Percentiles rank a stretch among this genome's conserved stretches.
Evolutionary conservation across 805 yeast genomes (phyloP).

Genomic region (Myxozyma vanderwaltii): DNA sequence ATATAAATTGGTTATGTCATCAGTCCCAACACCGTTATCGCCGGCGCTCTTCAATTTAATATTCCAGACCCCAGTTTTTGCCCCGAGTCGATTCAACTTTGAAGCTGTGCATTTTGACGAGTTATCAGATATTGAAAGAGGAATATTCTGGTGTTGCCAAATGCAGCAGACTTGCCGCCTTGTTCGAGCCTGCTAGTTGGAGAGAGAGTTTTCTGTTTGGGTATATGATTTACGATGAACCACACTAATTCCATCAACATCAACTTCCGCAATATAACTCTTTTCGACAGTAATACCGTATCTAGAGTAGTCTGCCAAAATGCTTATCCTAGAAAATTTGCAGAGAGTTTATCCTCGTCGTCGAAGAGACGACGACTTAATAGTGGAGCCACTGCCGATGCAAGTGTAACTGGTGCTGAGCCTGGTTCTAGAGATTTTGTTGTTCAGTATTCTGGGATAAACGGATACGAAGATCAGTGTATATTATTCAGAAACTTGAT

Average conservation of each 20-base stretch:
- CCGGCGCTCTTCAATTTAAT: neutral
- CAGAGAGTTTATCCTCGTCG: neutral
- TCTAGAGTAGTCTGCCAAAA: neutral
- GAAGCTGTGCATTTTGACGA: too few species aligned
- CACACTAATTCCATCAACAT: neutral
- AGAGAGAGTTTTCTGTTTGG: too few species aligned
- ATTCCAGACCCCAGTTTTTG: neutral
- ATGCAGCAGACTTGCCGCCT: too few species aligned
- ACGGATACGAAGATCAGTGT: slow-evolving; percentile 10
- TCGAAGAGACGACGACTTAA: too few species aligned
- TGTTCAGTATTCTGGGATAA: slow-evolving; percentile 13
- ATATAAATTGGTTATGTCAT: neutral
- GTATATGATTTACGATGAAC: slow-evolving; percentile 2
- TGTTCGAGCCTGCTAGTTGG: too few species aligned
- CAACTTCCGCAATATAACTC: neutral
- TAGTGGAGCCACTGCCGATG: too few species aligned
- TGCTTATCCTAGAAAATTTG: slow-evolving; percentile 11
- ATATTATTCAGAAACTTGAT: slow-evolving; percentile 11
- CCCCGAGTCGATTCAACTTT: too few species aligned
- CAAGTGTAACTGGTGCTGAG: neutral
- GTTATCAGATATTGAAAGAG: too few species aligned
- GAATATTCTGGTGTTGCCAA: neutral
- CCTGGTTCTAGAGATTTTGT: neutral
- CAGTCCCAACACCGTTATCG: neutral
- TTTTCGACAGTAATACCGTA: neutral